Evolutionary conservation across 2,329 filamentous ascomycete genomes (phyloP).

Genomic region (Apiospora aurea): DNA sequence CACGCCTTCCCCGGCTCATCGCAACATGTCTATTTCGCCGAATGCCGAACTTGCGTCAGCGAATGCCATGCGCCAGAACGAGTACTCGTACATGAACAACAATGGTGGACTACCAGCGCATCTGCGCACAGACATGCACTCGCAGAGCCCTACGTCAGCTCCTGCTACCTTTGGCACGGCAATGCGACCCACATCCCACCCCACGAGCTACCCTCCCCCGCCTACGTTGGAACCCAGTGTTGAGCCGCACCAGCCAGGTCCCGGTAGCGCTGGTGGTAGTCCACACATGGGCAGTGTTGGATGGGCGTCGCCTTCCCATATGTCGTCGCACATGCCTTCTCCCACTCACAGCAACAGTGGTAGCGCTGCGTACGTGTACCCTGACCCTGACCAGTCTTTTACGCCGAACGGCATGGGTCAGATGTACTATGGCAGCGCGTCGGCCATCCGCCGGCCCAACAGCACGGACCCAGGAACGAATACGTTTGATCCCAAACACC

Average conservation of each 20-base stretch:
- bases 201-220: constrained; percentile 81
- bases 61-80: constrained; percentile 72
- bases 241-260: constrained; percentile 74
- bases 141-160: constrained; percentile 72
- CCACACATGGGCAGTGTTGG: constrained; percentile 83
- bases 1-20: constrained; percentile 84
- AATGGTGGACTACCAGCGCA: constrained; percentile 83
- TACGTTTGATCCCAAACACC: constrained; percentile 68
- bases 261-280: constrained; percentile 78
- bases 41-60: constrained; percentile 72
- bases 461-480: constrained; percentile 72
- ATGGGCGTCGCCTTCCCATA: constrained; percentile 68
- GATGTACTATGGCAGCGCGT: constrained; percentile 73
- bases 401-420: constrained; percentile 65
- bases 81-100: constrained; percentile 80
- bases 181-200: constrained; percentile 83
- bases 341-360: constrained; percentile 69
- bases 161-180: constrained; percentile 66
- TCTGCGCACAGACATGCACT: constrained; percentile 76
- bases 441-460: constrained; percentile 72
- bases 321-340: constrained; percentile 74
- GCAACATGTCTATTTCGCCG: constrained; percentile 81
- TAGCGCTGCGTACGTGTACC: constrained; percentile 75
- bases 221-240: constrained; percentile 85
- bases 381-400: constrained; percentile 77